Conservation (phyloP, 2,329 filamentous ascomycete species). For the Fusarium dimerum region DNA sequence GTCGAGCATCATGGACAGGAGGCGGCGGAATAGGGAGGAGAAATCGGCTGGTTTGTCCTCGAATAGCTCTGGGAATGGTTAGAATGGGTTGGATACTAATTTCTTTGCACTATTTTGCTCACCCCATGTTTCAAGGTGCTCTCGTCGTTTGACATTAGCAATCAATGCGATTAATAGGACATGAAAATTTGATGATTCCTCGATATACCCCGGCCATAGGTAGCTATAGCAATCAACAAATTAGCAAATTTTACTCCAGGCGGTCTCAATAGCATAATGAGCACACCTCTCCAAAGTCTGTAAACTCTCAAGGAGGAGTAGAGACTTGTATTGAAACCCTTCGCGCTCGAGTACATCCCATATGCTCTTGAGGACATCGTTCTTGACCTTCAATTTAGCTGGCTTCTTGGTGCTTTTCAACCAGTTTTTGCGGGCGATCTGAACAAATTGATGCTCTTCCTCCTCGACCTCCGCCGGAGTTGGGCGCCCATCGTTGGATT, state of each 20-base stretch:
- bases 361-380: conserved; percentile 83
- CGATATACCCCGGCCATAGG: conserved; percentile 89
- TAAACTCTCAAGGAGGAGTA: conserved; percentile 84
- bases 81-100: conserved; percentile 11
- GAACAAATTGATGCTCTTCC: conserved; percentile 70
- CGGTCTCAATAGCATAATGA: not conserved
- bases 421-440: conserved; percentile 85
- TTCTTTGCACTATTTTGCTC: conserved; percentile 29
- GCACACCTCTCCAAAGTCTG: conserved; percentile 80
- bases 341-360: conserved; percentile 88
- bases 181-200: conserved; percentile 89
- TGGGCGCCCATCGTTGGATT: conserved; percentile 41
- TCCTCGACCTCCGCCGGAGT: conserved; percentile 70
- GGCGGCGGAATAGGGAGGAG: conserved; percentile 83
- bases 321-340: conserved; percentile 72
- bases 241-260: conserved; percentile 29
- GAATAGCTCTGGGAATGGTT: conserved; percentile 64
- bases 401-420: conserved; percentile 63
- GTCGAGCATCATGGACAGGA: conserved; percentile 84
- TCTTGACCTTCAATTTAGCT: conserved; percentile 72
- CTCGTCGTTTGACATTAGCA: conserved; percentile 83
- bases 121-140: conserved; percentile 88
- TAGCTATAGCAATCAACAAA: conserved; percentile 56
- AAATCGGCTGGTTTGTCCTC: conserved; percentile 77
- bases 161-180: conserved; percentile 84